Evolutionary conservation across 352 stramenopile species (phyloP).

Genomic region (Phytophthora sansomeana): DNA sequence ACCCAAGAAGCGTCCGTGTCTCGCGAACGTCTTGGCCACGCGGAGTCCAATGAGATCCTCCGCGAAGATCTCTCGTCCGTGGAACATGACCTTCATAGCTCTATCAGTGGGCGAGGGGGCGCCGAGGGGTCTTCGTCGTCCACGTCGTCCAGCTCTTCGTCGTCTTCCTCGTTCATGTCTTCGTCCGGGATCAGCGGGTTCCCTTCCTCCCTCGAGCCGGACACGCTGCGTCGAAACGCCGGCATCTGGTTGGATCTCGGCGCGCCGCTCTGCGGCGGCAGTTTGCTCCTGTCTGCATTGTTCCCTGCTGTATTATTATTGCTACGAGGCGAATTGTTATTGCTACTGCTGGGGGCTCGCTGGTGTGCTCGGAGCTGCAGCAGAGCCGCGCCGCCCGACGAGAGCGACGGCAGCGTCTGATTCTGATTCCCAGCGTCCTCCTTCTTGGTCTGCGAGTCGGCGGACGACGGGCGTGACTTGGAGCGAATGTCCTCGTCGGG

Average conservation of each 20-base stretch:
- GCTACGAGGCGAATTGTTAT: conserved; percentile 2
- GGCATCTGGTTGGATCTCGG: background rate
- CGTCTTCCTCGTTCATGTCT: conserved; percentile 36
- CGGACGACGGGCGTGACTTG: conserved; percentile 14
- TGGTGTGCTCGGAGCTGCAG: conserved; percentile 26
- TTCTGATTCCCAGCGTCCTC: background rate
- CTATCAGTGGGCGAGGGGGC: conserved; percentile 44
- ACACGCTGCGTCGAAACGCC: conserved; percentile 31
- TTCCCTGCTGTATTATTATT: background rate
- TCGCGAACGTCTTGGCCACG: conserved; percentile 86
- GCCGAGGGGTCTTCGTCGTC: conserved; percentile 26
- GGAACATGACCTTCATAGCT: conserved; percentile 74
- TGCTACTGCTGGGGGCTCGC: conserved; percentile 15
- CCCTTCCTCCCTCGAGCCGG: conserved; percentile 36
- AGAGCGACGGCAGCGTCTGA: conserved; percentile 52
- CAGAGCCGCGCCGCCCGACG: conserved; percentile 52
- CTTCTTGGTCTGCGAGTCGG: conserved; percentile 16
- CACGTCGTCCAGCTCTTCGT: conserved; percentile 21
- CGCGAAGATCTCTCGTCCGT: conserved; percentile 74
- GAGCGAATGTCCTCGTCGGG: conserved; percentile 40
- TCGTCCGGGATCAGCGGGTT: conserved; percentile 27
- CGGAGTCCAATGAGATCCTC: conserved; percentile 83
- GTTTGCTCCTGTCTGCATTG: background rate
- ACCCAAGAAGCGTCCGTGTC: conserved; percentile 82
- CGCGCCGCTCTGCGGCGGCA: background rate